These are phyloP conservation scores for Vigna unguiculata DNA, from an alignment of 306 rosid species.

Conservation along the genomic window DNA sequence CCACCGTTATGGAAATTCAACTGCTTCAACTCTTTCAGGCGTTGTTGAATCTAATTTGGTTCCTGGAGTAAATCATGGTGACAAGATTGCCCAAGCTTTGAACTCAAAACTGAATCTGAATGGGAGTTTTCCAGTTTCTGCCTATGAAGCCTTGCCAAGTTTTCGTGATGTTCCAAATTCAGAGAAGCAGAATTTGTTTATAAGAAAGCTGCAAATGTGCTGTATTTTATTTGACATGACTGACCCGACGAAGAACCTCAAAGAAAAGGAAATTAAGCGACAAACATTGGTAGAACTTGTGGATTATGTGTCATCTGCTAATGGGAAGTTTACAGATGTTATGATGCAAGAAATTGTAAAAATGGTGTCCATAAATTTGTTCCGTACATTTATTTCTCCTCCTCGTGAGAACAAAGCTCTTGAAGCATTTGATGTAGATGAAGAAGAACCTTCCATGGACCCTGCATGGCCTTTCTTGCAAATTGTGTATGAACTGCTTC, in stretches of 20 bases:
- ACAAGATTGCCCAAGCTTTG: constrained; percentile 61
- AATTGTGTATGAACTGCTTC: constrained; percentile 82
- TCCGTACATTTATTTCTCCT: constrained; percentile 78
- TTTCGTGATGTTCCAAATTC: constrained; percentile 86
- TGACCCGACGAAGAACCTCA: constrained; percentile 80
- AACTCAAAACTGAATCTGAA: constrained; percentile 74
- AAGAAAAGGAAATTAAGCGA: constrained; percentile 89
- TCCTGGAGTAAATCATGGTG: constrained; percentile 65
- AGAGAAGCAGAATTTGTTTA: constrained; percentile 84
- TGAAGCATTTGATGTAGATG: constrained; percentile 89
- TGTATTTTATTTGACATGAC: constrained; percentile 80
- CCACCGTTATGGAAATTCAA: constrained; percentile 56
- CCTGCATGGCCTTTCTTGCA: constrained; percentile 98
- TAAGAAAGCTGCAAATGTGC: constrained; percentile 86
- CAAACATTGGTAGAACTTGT: constrained; percentile 91
- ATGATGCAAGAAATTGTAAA: constrained; percentile 80
- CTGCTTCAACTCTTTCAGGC: constrained; percentile 56
- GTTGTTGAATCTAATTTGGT: constrained; percentile 55
- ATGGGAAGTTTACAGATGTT: constrained; percentile 79
- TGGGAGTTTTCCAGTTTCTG: constrained; percentile 61
- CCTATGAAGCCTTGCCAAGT: constrained; percentile 84
- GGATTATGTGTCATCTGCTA: constrained; percentile 84
- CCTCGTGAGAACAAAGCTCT: constrained; percentile 79
- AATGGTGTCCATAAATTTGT: constrained; percentile 84
- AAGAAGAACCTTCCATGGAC: constrained; percentile 97